phyloP scores from a whole-genome alignment of 2,329 filamentous ascomycete genomes.

The Hymenoscyphus fraxineus region DNA sequence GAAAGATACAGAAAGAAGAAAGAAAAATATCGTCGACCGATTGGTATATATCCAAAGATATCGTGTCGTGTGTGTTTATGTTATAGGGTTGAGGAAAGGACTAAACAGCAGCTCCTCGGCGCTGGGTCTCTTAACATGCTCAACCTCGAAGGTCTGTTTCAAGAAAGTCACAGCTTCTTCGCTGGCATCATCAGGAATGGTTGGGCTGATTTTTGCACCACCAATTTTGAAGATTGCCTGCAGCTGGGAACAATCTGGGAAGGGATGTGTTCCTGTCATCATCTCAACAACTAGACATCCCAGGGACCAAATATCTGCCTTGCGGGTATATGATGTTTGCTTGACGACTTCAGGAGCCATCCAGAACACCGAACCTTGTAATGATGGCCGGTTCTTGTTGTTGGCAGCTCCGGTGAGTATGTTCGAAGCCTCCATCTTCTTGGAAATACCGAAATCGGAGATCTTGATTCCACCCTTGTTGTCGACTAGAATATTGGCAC shows the following conservation, averaged over 20 bases:
- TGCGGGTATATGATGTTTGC: constrained; percentile 95
- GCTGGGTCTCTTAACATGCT: constrained; percentile 86
- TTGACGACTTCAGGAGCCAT: constrained; percentile 99
- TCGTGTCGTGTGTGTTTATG: constrained; percentile 36
- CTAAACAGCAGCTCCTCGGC: constrained; percentile 86
- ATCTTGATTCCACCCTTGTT: constrained; percentile 99
- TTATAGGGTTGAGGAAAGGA: constrained; percentile 74
- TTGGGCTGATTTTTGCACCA: constrained; percentile 79
- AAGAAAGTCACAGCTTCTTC: constrained; percentile 82
- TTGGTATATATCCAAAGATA: neutral
- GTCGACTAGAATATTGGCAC: constrained; percentile 96
- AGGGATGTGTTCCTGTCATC: constrained; percentile 96
- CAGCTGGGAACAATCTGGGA: constrained; percentile 93
- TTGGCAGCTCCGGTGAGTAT: constrained; percentile 67
- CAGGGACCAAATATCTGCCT: constrained; percentile 97
- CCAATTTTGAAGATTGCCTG: constrained; percentile 99
- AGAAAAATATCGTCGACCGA: neutral
- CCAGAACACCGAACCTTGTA: constrained; percentile 98
- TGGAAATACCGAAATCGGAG: constrained; percentile 97
- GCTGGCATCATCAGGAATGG: constrained; percentile 81
- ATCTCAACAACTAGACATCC: constrained; percentile 97
- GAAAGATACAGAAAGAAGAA: neutral
- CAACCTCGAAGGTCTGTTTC: constrained; percentile 87
- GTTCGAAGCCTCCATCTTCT: constrained; percentile 91
- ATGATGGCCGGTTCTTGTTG: constrained; percentile 68